phyloP scores from a whole-genome alignment of 768 basidiomycete species.

The Tricholoma hemisulphureum region DNA sequence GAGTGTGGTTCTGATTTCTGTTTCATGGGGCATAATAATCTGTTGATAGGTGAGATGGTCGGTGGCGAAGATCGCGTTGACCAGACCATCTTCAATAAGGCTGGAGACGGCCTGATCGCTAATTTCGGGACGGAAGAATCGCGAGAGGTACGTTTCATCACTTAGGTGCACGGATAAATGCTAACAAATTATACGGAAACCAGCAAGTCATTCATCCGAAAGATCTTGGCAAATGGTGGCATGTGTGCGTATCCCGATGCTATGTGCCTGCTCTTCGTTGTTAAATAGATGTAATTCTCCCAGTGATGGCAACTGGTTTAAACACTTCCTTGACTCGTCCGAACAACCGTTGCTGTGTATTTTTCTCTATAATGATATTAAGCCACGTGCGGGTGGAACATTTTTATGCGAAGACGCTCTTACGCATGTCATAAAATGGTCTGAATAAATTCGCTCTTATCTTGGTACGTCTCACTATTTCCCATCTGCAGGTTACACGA shows the following conservation, averaged over 20 bases:
- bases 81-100: slow-evolving; percentile 3
- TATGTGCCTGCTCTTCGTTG: neutral
- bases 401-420: slow-evolving; percentile 3
- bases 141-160: neutral
- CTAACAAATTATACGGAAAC: no score
- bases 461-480: no score
- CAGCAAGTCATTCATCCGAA: slow-evolving; percentile 1
- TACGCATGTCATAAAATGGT: slow-evolving; percentile 1
- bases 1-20: neutral
- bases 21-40: neutral
- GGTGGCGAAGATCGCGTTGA: slow-evolving; percentile 1
- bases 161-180: no score
- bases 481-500: neutral
- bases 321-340: slow-evolving; percentile 6
- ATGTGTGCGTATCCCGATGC: neutral
- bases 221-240: slow-evolving; percentile 5
- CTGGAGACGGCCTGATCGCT: slow-evolving; percentile 3
- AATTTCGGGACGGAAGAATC: slow-evolving; percentile 1
- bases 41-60: neutral
- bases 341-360: slow-evolving; percentile 3
- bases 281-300: neutral
- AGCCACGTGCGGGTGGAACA: neutral
- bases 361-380: neutral
- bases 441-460: neutral
- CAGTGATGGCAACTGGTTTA: slow-evolving; percentile 5